Evolutionary conservation across 768 basidiomycete species (phyloP), one percentile per base, ranked within the genome.

Genomic region (Collybiopsis confluens): DNA sequence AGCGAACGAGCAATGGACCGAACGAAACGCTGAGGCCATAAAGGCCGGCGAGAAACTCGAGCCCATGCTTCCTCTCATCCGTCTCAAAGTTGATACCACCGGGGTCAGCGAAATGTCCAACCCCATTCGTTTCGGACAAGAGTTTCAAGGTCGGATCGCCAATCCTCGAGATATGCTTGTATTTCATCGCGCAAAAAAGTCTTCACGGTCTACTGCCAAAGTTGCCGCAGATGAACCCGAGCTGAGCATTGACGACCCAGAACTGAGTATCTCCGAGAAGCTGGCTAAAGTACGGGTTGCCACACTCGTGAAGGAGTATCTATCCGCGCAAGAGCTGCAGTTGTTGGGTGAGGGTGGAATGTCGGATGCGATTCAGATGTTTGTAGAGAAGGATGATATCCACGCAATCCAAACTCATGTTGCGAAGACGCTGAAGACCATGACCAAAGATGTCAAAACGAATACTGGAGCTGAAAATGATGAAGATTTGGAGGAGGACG

Each of bases 321-420:
- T 99, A 44, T 77, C 85, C 6, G 94, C 92, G 46, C 97, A 98
- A 72, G 91, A 95, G 66, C 70, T 98, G 63, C 93, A 97, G 72
- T 71, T 98, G 47, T 72, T 98, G 16, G 91, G 89, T 1, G 94
- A 97, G 70, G 76, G 78, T 38, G 93, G 88, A 23, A 90, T 99
- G 88, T 87, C 86, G 37, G 90, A 94, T 65, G 97, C 97, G 5
- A 94, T 99, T 49, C 86, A 91, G 73, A 79, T 86, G 69, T 98
- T 90, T 70, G 95, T 99, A 55, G 95, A 98, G 68, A 99, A 99
- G 76, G 96, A 98, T 63, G 94, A 97, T 67, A 85, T 82, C 26
- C 90, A 94, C 73, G 92, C 96, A 8, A 96, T 99, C 64, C 81
- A 85, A 59, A 80, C 74, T 44, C 90, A 92, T 67, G 90, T 92